Evolutionary conservation across 139 green algal species (phyloP), one percentile per base, ranked within the genome.

Genomic region (Chlamydomonas eustigma): DNA sequence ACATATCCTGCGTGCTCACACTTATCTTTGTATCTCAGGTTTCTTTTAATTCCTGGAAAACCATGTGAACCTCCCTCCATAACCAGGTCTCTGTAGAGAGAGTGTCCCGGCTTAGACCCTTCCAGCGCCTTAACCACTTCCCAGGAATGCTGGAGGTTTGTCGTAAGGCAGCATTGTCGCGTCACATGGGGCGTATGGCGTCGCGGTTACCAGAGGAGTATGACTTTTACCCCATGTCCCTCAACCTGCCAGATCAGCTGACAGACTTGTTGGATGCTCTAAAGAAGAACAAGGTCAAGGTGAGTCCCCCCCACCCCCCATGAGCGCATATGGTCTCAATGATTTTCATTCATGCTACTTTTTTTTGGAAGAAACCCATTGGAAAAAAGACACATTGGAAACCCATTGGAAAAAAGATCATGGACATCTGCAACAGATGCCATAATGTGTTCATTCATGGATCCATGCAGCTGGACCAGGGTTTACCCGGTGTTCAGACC

Each of bases 51-150:
- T n/a, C n/a, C n/a, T n/a, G n/a, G n/a, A n/a, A n/a, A n/a, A n/a
- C n/a, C n/a, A n/a, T n/a, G n/a, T n/a, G n/a, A n/a, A n/a, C n/a
- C n/a, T n/a, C n/a, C n/a, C n/a, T n/a, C n/a, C n/a, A n/a, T n/a
- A n/a, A n/a, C 6, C 76, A 83, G 80, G 80, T 86, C 0, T 83
- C 81, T 4, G 35, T 51, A 0, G 82, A 87, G 64, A 66, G 83
- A n/a, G 78, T 88, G 50, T 74, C 83, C 36, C 77, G 80, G 39
- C 70, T 89, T 39, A 74, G 73, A 37, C 68, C 64, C 38, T 84
- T 80, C 63, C 84, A 89, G 81, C 74, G 76, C 37, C 81, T 90
- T 37, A 90, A 90, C 77, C 85, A 90, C 77, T 87, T 90, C 73
- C 77, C 79, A 4, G 79, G 75, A 28, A 90, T 87, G 85, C 75